phyloP scores from a whole-genome alignment of 768 basidiomycete genomes.

The Tremella yokohamensis region DNA sequence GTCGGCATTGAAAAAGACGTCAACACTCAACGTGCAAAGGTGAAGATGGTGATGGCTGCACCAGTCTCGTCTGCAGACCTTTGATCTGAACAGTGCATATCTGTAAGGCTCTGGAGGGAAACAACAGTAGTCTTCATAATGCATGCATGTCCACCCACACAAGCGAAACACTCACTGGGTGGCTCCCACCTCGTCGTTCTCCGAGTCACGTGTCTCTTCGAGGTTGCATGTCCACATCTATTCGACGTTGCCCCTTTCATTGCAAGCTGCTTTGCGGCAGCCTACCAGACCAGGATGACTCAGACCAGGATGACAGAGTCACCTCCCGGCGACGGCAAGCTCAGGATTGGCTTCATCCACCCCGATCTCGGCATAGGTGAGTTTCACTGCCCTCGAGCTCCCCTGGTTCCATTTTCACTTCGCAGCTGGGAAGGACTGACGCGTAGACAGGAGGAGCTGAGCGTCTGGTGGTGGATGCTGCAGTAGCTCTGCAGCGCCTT shows the following conservation, averaged over 20 bases:
- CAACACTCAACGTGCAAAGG: slow-evolving; percentile 84
- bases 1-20: slow-evolving; percentile 92
- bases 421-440: slow-evolving; percentile 4
- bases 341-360: slow-evolving; percentile 75
- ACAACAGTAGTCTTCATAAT: too few species aligned
- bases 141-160: too few species aligned
- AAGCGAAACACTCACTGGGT: too few species aligned
- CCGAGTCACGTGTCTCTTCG: too few species aligned
- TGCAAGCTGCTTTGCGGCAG: too few species aligned
- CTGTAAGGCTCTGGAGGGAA: too few species aligned
- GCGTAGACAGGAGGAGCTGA: slow-evolving; percentile 77
- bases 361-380: slow-evolving; percentile 91
- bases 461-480: slow-evolving; percentile 89
- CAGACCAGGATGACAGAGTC: too few species aligned
- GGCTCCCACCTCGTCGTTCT: too few species aligned
- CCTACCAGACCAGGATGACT: too few species aligned
- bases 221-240: too few species aligned
- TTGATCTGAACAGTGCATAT: slow-evolving; percentile 14
- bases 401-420: background rate
- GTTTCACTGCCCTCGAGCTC: slow-evolving; percentile 15
- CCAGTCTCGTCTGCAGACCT: slow-evolving; percentile 41
- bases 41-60: slow-evolving; percentile 55
- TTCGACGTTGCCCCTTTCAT: too few species aligned
- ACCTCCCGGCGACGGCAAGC: slow-evolving; percentile 15
- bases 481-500: slow-evolving; percentile 74